Conservation (phyloP, 2,329 filamentous ascomycete genomes). For the Zymoseptoria ardabiliae region DNA sequence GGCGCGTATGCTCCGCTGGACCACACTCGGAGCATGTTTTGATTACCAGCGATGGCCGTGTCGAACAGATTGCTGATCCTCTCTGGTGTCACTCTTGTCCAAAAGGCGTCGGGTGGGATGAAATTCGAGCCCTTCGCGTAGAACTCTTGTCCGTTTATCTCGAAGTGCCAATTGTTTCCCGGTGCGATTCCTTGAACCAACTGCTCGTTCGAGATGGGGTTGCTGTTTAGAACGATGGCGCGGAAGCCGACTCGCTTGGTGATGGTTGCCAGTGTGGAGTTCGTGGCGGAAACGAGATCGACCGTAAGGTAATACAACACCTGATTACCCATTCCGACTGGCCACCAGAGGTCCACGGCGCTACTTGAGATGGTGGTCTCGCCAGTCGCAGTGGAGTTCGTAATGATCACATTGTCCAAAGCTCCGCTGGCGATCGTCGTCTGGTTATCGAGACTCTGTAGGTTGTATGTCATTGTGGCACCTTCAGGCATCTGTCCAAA, state of each 20-base stretch:
- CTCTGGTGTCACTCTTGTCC: constrained; percentile 50
- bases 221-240: constrained; percentile 54
- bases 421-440: constrained; percentile 32
- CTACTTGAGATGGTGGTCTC: constrained; percentile 37
- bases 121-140: constrained; percentile 60
- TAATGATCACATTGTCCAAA: constrained; percentile 36
- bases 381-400: constrained; percentile 44
- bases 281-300: constrained; percentile 34
- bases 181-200: constrained; percentile 48
- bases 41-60: constrained; percentile 50
- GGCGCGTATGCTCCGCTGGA: constrained; percentile 53
- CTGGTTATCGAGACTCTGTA: constrained; percentile 41
- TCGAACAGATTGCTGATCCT: constrained; percentile 49
- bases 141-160: constrained; percentile 57
- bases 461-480: constrained; percentile 40
- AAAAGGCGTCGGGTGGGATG: constrained; percentile 56
- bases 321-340: constrained; percentile 49
- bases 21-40: constrained; percentile 60
- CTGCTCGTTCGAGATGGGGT: constrained; percentile 48
- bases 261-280: constrained; percentile 36
- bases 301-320: constrained; percentile 51
- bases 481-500: constrained; percentile 42
- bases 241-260: constrained; percentile 54
- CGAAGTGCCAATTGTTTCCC: constrained; percentile 57
- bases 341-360: constrained; percentile 54